Conservation (phyloP, 1,139 yeast species). For the Yarrowia galli region DNA sequence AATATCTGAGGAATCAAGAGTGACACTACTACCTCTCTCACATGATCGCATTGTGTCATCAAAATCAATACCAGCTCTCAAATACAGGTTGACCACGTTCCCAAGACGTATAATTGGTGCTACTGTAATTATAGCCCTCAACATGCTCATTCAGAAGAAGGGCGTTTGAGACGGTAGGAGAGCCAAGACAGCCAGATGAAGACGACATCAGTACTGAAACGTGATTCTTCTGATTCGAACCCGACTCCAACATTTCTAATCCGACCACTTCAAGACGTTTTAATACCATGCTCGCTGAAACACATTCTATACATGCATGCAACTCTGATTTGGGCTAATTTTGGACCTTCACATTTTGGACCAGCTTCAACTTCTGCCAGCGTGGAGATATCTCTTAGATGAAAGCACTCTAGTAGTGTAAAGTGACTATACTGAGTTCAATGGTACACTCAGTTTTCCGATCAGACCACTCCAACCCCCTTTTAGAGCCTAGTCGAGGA, state of each 20-base stretch:
- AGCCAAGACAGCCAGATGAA: background rate
- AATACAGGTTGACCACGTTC: too few species aligned
- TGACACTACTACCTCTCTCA: too few species aligned
- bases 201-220: background rate
- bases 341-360: background rate
- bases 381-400: background rate
- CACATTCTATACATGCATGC: constrained; percentile 2
- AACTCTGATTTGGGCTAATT: constrained; percentile 4
- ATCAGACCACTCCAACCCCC: background rate
- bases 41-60: too few species aligned
- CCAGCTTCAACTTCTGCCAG: background rate
- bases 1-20: too few species aligned
- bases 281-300: background rate
- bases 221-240: background rate
- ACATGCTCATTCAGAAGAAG: background rate
- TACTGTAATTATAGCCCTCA: too few species aligned
- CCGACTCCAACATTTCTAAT: background rate
- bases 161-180: background rate
- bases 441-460: background rate
- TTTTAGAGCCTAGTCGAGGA: background rate
- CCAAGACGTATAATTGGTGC: too few species aligned
- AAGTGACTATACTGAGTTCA: background rate
- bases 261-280: background rate
- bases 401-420: background rate
- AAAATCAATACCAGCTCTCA: too few species aligned